A percentile compares a stretch with the other conserved stretches of the same genome.
These are phyloP conservation scores for Phytophthora fragariae DNA, from an alignment of 352 stramenopile species.

Conservation along the genomic window DNA sequence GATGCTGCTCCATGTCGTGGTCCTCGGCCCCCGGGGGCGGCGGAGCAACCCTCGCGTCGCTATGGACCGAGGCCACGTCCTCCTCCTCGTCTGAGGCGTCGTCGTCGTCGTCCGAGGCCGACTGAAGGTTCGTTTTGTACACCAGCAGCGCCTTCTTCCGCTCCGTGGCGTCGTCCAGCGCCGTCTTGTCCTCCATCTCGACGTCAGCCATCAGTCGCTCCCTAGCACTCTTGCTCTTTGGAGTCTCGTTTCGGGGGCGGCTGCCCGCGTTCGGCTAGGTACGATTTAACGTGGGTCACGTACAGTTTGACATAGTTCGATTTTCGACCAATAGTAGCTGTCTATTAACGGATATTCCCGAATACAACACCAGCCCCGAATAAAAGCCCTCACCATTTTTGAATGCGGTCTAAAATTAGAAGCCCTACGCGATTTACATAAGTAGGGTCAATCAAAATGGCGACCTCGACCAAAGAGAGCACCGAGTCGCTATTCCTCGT, in stretches of 20 bases:
- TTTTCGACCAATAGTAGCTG: too few species aligned
- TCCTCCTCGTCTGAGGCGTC: constrained; percentile 50
- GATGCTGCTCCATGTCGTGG: constrained; percentile 30
- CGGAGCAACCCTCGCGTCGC: constrained; percentile 10
- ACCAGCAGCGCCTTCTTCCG: constrained; percentile 83
- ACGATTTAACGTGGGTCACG: background rate
- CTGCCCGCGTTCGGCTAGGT: background rate
- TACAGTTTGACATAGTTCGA: background rate
- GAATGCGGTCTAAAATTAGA: too few species aligned
- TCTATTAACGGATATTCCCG: too few species aligned
- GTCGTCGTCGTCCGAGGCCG: constrained; percentile 68
- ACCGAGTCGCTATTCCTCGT: too few species aligned
- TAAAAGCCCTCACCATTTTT: too few species aligned
- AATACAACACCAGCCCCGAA: too few species aligned
- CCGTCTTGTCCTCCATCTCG: constrained; percentile 49
- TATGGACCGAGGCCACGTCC: constrained; percentile 23
- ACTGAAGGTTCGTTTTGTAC: constrained; percentile 79
- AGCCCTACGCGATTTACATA: too few species aligned
- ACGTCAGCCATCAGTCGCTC: constrained; percentile 48
- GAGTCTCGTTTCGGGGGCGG: constrained; percentile 11
- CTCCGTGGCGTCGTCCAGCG: constrained; percentile 49
- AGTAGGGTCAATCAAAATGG: too few species aligned
- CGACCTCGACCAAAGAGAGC: too few species aligned
- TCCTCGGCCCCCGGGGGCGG: constrained; percentile 23
- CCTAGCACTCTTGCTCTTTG: constrained; percentile 5